Percentiles rank a stretch among this genome's conserved stretches.
Conservation (phyloP, 306 rosid species). For the Vicia villosa region DNA sequence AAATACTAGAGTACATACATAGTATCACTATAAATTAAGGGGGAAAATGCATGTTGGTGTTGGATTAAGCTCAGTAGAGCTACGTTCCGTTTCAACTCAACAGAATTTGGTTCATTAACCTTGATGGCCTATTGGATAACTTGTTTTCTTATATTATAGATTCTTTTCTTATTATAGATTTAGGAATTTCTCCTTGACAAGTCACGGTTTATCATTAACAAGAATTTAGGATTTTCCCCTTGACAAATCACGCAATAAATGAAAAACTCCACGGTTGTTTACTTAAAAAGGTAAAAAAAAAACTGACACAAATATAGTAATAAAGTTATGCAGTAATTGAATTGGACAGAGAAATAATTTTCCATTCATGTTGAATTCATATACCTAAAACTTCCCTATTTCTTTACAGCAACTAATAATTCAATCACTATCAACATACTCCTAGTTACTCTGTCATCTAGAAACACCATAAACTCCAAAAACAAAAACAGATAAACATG, state of each 20-base stretch:
- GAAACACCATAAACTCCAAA: conserved; percentile 40
- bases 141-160: too few species aligned
- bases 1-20: neutral
- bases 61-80: neutral
- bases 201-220: too few species aligned
- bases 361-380: conserved; percentile 36
- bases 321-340: neutral
- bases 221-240: too few species aligned
- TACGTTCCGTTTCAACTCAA: neutral
- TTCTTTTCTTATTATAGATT: too few species aligned
- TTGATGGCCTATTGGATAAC: neutral
- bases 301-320: too few species aligned
- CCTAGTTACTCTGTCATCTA: conserved; percentile 29
- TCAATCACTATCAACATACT: conserved; percentile 32
- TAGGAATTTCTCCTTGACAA: too few species aligned
- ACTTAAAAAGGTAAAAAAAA: neutral
- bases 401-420: conserved; percentile 29
- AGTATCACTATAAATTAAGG: neutral
- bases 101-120: neutral
- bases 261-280: too few species aligned
- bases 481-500: conserved; percentile 16
- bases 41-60: neutral
- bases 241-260: too few species aligned
- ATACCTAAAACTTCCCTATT: conserved; percentile 35
- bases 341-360: conserved; percentile 40